Evolutionary conservation across 2,329 filamentous ascomycete species (phyloP).

Genomic region (Trichoderma atroviride): DNA sequence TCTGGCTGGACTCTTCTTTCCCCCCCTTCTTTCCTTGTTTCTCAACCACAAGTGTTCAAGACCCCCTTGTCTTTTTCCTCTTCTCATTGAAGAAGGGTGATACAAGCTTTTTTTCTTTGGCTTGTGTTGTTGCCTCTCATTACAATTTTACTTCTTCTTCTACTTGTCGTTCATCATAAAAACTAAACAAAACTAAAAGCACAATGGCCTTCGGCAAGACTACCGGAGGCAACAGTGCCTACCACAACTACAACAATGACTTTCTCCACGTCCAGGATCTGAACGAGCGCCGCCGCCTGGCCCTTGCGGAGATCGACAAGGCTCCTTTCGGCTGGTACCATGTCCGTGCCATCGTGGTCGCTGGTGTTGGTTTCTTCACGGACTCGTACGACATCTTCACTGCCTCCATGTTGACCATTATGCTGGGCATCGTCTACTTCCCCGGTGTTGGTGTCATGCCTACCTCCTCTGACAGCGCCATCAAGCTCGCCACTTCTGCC

Average conservation of each 20-base stretch:
- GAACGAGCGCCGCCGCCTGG: constrained; percentile 76
- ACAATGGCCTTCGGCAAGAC: constrained; percentile 47
- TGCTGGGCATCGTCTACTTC: constrained; percentile 80
- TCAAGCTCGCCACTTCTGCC: constrained; percentile 82
- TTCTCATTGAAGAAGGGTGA: constrained; percentile 8
- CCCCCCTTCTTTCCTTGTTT: constrained; percentile 3
- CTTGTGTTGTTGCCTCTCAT: constrained; percentile 20
- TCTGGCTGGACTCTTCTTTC: not conserved
- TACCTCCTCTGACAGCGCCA: constrained; percentile 70
- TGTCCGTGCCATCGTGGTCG: constrained; percentile 73
- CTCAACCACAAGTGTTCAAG: constrained; percentile 22
- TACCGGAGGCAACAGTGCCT: constrained; percentile 67
- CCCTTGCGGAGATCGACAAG: constrained; percentile 80
- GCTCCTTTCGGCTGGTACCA: constrained; percentile 85
- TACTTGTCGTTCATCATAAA: not conserved
- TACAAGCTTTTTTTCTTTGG: not conserved
- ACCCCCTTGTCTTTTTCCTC: constrained; percentile 15
- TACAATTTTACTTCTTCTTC: not conserved
- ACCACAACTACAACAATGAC: constrained; percentile 78
- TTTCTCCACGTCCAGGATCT: constrained; percentile 67
- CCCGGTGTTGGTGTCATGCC: constrained; percentile 63
- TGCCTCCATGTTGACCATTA: constrained; percentile 70
- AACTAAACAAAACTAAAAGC: not conserved
- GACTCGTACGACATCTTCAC: constrained; percentile 85
- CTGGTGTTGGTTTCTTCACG: constrained; percentile 86